Base-by-base conservation (phyloP, 2,329 filamentous ascomycete species). In the Talaromyces piceae region DNA sequence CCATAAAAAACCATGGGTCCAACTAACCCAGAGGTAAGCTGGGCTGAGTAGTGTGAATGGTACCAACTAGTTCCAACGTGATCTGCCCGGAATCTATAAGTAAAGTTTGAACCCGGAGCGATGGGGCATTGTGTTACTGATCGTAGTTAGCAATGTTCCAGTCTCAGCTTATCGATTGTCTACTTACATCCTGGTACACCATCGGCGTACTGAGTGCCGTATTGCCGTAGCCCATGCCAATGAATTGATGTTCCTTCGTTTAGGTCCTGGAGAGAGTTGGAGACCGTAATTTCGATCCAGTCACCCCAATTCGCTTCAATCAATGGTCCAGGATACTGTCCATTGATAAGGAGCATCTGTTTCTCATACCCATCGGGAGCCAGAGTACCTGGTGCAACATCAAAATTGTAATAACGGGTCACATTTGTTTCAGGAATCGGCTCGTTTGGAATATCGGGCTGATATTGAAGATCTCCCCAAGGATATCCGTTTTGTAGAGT, bases 21-120 rank as follows among this genome's bases (percentile, higher is more conserved):
- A 41, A 43, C 12, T 18, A 41, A 55, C 2, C 67, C 68, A 57
- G 69, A 67, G 8, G 59, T 63, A 43, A 64, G 56, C 49, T 69
- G 65, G 2, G 63, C 57, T 25, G 63, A 57, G 37, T 64, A 49
- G 55, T 70, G 67, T 6, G 66, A 60, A 58, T 71, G 68, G 51
- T 62, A 71, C 69, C 69, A 71, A 48, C 65, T 68, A 3, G 64
- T 66, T 26, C 62, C 62, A 50, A 57, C 54, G 50, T 65, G 58
- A 12, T 56, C 47, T 8, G 45, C 41, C 5, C 72, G 71, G 68
- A 78, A 85, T 2, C 63, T 75, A 64, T 86, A 86, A 2, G 77
- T 81, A 39, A 74, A 72, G 1, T 70, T 71, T 4, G 75, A 58
- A 0, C 77, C 77, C 0, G 78, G 76, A 0, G 79, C 69, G 22